Conservation (phyloP, 1,284 basidiomycete species). For the Irpex sp. region DNA sequence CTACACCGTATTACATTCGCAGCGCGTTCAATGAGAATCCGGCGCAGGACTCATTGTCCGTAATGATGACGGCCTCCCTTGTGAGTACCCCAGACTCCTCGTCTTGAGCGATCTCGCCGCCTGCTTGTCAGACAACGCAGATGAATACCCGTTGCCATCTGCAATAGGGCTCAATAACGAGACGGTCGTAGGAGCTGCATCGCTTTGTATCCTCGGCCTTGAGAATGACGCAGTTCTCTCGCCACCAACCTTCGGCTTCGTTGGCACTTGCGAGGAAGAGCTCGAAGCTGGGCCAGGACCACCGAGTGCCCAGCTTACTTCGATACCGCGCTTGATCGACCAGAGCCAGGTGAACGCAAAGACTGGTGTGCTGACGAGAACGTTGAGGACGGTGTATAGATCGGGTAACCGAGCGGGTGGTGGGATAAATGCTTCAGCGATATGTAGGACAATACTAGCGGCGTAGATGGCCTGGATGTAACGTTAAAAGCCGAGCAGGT, state of each 20-base stretch:
- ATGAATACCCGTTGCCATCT: neutral
- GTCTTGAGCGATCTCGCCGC: neutral
- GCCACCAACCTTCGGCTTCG: neutral
- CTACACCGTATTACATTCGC: neutral
- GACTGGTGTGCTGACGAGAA: constrained; percentile 77
- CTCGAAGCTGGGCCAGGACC: constrained; percentile 27
- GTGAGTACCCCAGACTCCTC: neutral
- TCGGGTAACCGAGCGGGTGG: constrained; percentile 82
- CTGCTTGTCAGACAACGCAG: neutral
- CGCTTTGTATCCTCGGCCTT: neutral
- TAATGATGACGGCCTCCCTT: neutral
- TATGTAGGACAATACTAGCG: constrained; percentile 55
- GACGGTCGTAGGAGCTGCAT: neutral
- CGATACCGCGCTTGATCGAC: constrained; percentile 70
- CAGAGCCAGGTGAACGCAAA: constrained; percentile 75
- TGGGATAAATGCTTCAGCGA: constrained; percentile 55
- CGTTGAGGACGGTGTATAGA: constrained; percentile 82
- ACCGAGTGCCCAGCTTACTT: constrained; percentile 62
- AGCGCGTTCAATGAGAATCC: neutral
- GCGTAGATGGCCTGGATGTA: constrained; percentile 53
- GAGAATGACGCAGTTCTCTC: neutral
- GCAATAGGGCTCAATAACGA: neutral
- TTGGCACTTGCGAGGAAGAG: neutral
- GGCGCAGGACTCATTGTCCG: neutral
- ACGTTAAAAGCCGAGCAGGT: too few relatives aligned